Conservation (phyloP, 129 eudicot species). For the Chrysanthemum lavandulifolium region DNA sequence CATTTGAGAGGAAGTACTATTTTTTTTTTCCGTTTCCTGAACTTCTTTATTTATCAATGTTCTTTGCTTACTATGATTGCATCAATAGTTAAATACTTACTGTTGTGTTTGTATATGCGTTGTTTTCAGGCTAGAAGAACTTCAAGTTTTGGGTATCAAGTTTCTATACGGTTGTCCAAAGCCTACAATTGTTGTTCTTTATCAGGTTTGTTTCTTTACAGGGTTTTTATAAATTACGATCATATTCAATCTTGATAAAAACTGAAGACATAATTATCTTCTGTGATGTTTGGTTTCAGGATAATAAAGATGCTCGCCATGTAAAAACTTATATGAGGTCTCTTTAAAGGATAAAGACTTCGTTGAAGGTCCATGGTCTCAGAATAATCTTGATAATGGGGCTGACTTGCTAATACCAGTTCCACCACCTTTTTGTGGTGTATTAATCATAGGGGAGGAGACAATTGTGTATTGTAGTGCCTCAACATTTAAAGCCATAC, state of each 20-base stretch:
- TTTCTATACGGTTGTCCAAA: slow-evolving; percentile 42
- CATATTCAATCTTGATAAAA: too few relatives aligned
- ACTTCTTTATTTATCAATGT: too few relatives aligned
- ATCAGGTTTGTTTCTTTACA: slow-evolving; percentile 57
- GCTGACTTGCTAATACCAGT: too few relatives aligned
- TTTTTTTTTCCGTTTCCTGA: too few relatives aligned
- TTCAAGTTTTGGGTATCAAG: slow-evolving; percentile 83
- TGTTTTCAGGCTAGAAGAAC: slow-evolving; percentile 89
- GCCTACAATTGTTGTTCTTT: slow-evolving; percentile 97
- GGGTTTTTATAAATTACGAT: neutral
- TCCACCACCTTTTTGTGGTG: slow-evolving; percentile 67
- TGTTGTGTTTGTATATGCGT: slow-evolving; percentile 6
- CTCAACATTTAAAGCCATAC: slow-evolving; percentile 91
- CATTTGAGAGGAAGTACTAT: too few relatives aligned
- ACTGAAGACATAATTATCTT: too few relatives aligned
- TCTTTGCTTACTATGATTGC: too few relatives aligned
- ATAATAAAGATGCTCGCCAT: slow-evolving; percentile 96
- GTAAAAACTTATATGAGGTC: slow-evolving; percentile 87
- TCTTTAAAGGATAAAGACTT: slow-evolving; percentile 93
- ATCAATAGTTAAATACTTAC: neutral
- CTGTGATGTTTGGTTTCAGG: slow-evolving; percentile 34
- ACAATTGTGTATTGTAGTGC: slow-evolving; percentile 96
- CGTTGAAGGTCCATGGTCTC: slow-evolving; percentile 1
- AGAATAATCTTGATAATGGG: too few relatives aligned
- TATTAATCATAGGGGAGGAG: slow-evolving; percentile 93